Conservation (phyloP, 2,329 filamentous ascomycete species). For the Metarhizium anisopliae region DNA sequence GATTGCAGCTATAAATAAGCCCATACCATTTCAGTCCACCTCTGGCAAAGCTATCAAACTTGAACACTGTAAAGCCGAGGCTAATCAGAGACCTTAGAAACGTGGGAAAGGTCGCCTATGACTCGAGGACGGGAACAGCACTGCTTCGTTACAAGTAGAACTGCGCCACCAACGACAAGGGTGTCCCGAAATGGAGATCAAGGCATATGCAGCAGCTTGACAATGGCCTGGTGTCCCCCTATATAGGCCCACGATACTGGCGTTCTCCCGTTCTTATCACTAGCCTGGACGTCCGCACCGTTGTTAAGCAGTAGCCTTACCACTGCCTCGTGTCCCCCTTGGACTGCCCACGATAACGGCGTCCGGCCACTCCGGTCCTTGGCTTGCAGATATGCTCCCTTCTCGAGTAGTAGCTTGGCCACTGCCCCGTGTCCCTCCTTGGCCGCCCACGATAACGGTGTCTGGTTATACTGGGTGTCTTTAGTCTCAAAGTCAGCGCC, state of each 20-base stretch:
- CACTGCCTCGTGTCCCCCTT: neutral
- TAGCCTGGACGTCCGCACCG: neutral
- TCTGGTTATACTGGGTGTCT: neutral
- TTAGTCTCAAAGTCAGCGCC: no score
- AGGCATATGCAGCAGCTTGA: neutral
- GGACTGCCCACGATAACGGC: neutral
- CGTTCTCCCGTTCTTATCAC: neutral
- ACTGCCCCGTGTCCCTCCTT: neutral
- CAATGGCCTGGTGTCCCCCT: neutral
- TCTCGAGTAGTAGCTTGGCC: neutral
- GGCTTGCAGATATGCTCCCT: neutral
- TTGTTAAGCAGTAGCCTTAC: neutral
- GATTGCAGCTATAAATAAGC: no score
- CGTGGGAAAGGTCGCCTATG: no score
- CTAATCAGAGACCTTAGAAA: no score
- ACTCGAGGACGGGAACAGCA: no score
- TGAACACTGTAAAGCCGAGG: fast-evolving
- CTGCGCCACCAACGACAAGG: no score
- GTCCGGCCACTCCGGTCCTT: neutral
- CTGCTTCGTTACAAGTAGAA: no score
- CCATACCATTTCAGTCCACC: no score
- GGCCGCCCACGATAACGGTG: neutral
- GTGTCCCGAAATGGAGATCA: no score
- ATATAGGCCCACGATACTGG: neutral
- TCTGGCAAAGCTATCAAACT: no score